Evolutionary conservation across 805 yeast genomes (phyloP).

Genomic region (Gaillardinia entomophila): DNA sequence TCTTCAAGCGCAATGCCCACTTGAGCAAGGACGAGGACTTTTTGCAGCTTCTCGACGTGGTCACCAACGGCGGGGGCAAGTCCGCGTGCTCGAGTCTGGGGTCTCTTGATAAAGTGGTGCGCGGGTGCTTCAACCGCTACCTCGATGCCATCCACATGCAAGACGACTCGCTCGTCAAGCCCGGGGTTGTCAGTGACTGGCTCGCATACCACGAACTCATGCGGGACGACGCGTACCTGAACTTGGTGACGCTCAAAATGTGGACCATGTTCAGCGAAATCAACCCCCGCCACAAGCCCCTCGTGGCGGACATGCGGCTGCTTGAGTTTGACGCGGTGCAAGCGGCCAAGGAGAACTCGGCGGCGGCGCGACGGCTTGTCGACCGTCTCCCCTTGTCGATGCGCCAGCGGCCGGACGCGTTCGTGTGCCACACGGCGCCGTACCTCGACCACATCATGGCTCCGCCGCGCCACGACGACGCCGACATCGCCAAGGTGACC

Average conservation of each 20-base stretch:
- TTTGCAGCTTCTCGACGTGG: constrained; percentile 36
- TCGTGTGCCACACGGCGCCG: constrained; percentile 29
- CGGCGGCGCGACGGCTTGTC: constrained; percentile 24
- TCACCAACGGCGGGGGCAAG: constrained; percentile 36
- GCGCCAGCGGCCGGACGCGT: constrained; percentile 19
- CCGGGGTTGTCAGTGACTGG: constrained; percentile 70
- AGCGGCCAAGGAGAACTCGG: constrained; percentile 21
- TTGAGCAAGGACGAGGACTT: constrained; percentile 44
- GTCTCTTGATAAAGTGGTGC: constrained; percentile 59
- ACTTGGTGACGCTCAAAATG: constrained; percentile 55
- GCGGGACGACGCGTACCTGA: constrained; percentile 45
- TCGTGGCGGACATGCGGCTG: constrained; percentile 26
- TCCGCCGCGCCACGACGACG: constrained; percentile 25
- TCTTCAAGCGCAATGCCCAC: constrained; percentile 52
- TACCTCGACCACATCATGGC: constrained; percentile 23
- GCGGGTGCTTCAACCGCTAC: constrained; percentile 67
- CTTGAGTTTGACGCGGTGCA: constrained; percentile 39
- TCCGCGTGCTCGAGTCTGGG: constrained; percentile 26
- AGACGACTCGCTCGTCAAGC: constrained; percentile 57
- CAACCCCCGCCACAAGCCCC: constrained; percentile 20
- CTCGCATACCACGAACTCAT: constrained; percentile 62
- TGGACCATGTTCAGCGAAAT: constrained; percentile 62
- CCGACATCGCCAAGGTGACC: constrained; percentile 30
- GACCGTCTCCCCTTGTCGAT: constrained; percentile 22
- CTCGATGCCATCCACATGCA: constrained; percentile 52